Evolutionary conservation across 768 basidiomycete species (phyloP), one percentile per base, ranked within the genome.

Genomic region (Leccinum ochraceum): DNA sequence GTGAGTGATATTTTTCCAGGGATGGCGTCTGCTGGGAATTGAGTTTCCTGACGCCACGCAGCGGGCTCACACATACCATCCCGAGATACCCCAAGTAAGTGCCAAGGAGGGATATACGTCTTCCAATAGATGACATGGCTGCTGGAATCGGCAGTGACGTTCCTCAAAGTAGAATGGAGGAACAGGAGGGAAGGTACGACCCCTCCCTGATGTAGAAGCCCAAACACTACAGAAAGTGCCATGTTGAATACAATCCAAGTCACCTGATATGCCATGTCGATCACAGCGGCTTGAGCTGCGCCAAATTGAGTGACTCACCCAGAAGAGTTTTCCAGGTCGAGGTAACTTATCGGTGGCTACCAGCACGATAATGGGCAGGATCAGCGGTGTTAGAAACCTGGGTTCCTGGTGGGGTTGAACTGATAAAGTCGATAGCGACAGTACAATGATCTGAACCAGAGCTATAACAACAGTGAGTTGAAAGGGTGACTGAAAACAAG

Each of bases 381-480:
- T 59, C 20, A 79, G 65, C 3, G 78, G 78, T 0, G 51, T 68
- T 24, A 79, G 66, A 56, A 79, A 78, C 30, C 78, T 74, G 0
- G 75, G 73, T 61, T 79, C 78, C 57, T 79, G 76, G 44, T 79
- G 77, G 0, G 77, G 76, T 34, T 76, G 74, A 37, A 67, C 50
- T 2, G 76, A 78, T 20, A 79, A 58, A 8, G 72, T 53, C 6
- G 59, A 62, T 17, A 76, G 55, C 1, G 76, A 72, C 11, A 70
- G 53, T 34, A 74, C 20, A 14, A 77, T 63, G 13, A 75, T 69
- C 58, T 73, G 70, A 11, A 71, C 54, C 36, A 71, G 64, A 10
- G 71, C 75, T 79, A 22, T n/a, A 13, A 59, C 14, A 34, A 56
- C 22, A 26, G 17, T 69, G 11, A 64, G 56, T 30, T 20, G 3